Evolutionary conservation across 2,329 filamentous ascomycete species (phyloP), one percentile per base, ranked within the genome.

Genomic region (Epichloe sibirici): DNA sequence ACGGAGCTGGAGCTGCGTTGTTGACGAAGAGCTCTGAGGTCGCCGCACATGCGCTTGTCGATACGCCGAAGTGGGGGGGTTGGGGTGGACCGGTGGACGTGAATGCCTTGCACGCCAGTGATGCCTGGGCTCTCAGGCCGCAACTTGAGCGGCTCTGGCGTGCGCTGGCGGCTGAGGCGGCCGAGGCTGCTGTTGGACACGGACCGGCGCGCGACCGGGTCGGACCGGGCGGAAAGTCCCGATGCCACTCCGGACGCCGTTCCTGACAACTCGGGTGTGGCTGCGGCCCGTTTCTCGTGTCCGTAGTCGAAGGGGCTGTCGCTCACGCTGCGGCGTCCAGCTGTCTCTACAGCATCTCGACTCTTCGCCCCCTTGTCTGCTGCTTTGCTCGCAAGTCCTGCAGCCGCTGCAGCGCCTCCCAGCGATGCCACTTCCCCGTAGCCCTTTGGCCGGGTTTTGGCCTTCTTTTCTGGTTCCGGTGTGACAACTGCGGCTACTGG

Each of bases 51-150:
- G 65, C 77, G 77, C 65, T 71, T 76, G 66, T 84, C 82, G 57
- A 79, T 77, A 57, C 88, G 81, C 62, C 89, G 79, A 56, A 93
- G 77, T 47, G 85, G 82, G 57, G 85, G 85, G 55, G 83, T 85
- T 57, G 69, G 69, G 64, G 69, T 45, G 47, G 51, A 51, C 17
- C 52, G 37, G 5, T 13, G 5, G 0, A 4, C 4, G 21, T 45
- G 50, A 17, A 53, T 74, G 66, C 65, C 58, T 55, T 62, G 61
- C n/a, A 58, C 39, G 25, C 57, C 51, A 48, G 70, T 62, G 68
- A 66, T 74, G 72, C 76, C 73, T 72, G 77, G 75, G 52, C 83
- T 88, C 58, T 84, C 78, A 66, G 86, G 79, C 64, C 83, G 76
- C 54, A 76, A 74, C 58, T 67, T 68, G 38, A 74, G 67, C 56